Percentiles rank a stretch among this genome's conserved stretches.
Conservation (phyloP, 768 basidiomycete genomes). For the Rubroboletus pulcherrimus region DNA sequence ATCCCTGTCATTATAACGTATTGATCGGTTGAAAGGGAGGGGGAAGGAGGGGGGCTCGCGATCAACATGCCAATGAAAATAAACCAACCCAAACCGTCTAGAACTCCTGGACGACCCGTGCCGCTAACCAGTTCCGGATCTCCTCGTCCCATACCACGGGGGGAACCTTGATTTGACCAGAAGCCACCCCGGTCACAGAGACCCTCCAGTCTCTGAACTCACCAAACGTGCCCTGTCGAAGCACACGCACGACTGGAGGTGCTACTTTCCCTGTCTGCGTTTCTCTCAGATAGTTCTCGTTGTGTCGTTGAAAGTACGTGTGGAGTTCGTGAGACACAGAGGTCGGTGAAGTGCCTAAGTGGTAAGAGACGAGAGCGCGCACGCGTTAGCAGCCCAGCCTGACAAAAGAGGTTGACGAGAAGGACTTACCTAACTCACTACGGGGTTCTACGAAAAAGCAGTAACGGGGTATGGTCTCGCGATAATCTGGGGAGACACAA, state of each 20-base stretch:
- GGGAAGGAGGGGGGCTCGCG: no score
- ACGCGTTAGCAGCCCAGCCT: not conserved
- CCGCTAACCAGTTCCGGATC: constrained; percentile 14
- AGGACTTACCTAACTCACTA: constrained; percentile 6
- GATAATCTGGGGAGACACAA: constrained; percentile 19
- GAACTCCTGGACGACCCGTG: constrained; percentile 15
- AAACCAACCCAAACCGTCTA: not conserved
- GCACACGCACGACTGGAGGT: constrained; percentile 12
- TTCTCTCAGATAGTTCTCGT: constrained; percentile 19
- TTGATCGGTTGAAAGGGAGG: not conserved
- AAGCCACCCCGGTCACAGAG: constrained; percentile 8
- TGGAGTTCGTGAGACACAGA: constrained; percentile 7
- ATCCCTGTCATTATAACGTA: not conserved
- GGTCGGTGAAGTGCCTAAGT: not conserved
- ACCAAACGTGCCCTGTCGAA: constrained; percentile 18
- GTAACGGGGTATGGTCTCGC: constrained; percentile 15
- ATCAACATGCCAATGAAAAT: not conserved
- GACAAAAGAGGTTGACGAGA: not conserved
- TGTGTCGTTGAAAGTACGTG: constrained; percentile 4
- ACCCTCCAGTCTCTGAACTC: constrained; percentile 23
- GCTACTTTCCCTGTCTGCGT: constrained; percentile 3
- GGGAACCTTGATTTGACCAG: constrained; percentile 22
- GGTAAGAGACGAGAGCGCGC: not conserved
- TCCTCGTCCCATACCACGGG: constrained; percentile 14
- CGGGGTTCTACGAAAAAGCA: constrained; percentile 20